Evolutionary conservation across 495 filamentous ascomycete species (phyloP), one percentile per base, ranked within the genome.

Genomic region (Aspergillus incahuasiensis): DNA sequence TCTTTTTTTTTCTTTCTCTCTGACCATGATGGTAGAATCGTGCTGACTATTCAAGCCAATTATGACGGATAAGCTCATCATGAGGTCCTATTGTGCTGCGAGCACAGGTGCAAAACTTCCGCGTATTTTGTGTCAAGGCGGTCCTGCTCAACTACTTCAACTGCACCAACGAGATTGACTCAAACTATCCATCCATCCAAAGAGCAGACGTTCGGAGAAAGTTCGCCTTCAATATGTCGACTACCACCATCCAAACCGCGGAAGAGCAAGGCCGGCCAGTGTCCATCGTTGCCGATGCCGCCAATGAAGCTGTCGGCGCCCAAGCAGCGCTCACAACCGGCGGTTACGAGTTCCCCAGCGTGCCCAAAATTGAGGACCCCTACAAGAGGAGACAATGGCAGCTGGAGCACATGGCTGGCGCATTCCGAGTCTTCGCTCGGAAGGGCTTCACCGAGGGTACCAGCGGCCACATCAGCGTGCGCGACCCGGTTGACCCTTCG

Each of bases 361-460:
- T 51, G 21, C 47, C 47, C 15, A 1, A 38, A 9, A n/a, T 49
- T 19, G 48, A 51, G 6, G 19, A 24, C 48, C 19, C 18, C 16
- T 24, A 40, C 30, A 40, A 35, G 5, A 20, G 46, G 12, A 40
- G 41, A 46, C 25, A 67, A 48, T 80, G 79, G 71, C 73, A 69
- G 30, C 72, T 82, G 5, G 64, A 73, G 32, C 81, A 84, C 66
- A 83, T 73, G 63, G 69, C 65, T 6, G 62, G 54, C 13, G 67
- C 69, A 2, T 73, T 73, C 49, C 59, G 67, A 0, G 34, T 66
- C 1, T 67, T 66, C 18, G 62, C 67, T 0, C 52, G 60, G 9
- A 43, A 61, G 25, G 65, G 65, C 19, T 73, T 57, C 21, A 45
- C 45, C 0, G 70, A 73, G 42, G 70, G 70, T 4, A 59, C 59